Conservation (phyloP, 768 basidiomycete species). For the Psilocybe cubensis region DNA sequence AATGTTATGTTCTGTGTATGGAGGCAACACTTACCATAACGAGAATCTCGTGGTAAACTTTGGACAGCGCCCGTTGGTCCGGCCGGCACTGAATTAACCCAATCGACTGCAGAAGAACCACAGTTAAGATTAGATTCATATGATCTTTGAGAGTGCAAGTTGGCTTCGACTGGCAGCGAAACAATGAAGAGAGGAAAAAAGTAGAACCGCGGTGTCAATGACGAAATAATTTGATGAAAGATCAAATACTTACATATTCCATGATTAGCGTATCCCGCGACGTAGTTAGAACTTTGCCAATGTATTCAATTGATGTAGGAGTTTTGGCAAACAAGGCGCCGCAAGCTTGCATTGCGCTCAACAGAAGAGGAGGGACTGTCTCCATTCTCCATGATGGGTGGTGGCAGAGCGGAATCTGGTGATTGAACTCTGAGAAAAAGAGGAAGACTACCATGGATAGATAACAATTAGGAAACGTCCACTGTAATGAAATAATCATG, state of each 20-base stretch:
- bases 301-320: conserved; percentile 49
- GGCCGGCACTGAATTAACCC: conserved; percentile 56
- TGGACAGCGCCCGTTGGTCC: conserved; percentile 51
- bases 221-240: conserved; percentile 21
- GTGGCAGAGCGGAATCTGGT: conserved; percentile 61
- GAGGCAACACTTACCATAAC: conserved; percentile 49
- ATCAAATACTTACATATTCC: conserved; percentile 53
- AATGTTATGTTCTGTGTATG: conserved; percentile 19
- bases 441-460: conserved; percentile 42
- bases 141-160: conserved; percentile 38
- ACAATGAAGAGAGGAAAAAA: conserved; percentile 8
- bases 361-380: conserved; percentile 51
- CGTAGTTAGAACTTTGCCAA: conserved; percentile 44
- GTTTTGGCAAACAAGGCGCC: conserved; percentile 63
- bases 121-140: conserved; percentile 47
- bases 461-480: background rate
- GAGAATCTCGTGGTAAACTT: conserved; percentile 62
- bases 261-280: conserved; percentile 52
- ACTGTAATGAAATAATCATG: conserved; percentile 9
- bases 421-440: conserved; percentile 57
- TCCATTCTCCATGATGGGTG: conserved; percentile 54
- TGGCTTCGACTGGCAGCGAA: conserved; percentile 39
- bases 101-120: conserved; percentile 58
- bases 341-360: conserved; percentile 62
- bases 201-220: conserved; percentile 19